Base-by-base conservation (phyloP, 1,284 basidiomycete species). In the Cerioporus squamosus region DNA sequence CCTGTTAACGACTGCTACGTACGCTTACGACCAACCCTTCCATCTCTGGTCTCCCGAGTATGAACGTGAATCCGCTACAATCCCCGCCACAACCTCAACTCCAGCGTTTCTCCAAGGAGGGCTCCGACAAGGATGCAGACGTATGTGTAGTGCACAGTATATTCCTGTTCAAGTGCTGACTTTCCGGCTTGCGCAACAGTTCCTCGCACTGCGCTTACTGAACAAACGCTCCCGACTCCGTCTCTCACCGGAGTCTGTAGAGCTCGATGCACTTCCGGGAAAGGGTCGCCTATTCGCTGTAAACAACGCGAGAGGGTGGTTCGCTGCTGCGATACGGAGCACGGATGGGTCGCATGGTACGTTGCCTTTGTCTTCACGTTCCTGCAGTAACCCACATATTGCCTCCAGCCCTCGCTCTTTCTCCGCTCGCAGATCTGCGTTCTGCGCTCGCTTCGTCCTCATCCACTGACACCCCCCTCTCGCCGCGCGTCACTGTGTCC, bases 191-290 rank as follows among this genome's bases (percentile, higher is more conserved):
- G 44, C 22, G 22, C 44, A 49, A 12, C 60, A 83, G 81, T 83
- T 81, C 59, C 71, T 83, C 14, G 74, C 77, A 1, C 68, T 83
- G 18, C 76, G 77, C 12, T 72, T 81, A n/a, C 56, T 84, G 39
- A 83, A 82, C 66, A 91, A 87, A 67, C 81, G 84, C 55, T 75
- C 81, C 38, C 85, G 89, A 60, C 76, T 88, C 44, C 77, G 79
- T 51, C 70, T 91, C 12, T 91, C 89, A 14, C 70, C 77, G 5
- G 68, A 79, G 20, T 75, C 79, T 2, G 70, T 87, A 18, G 74
- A 78, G 59, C 73, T 81, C 22, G 68, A 79, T 15, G 60, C 75
- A 2, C 66, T 80, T 47, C 75, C 78, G 1, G 72, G 72, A 10
- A 79, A 74, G 52, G 64, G 70, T 58, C 64, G 76, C 63, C 69